phyloP scores from a whole-genome alignment of 1,139 yeast species.

The Candida dubliniensis region DNA sequence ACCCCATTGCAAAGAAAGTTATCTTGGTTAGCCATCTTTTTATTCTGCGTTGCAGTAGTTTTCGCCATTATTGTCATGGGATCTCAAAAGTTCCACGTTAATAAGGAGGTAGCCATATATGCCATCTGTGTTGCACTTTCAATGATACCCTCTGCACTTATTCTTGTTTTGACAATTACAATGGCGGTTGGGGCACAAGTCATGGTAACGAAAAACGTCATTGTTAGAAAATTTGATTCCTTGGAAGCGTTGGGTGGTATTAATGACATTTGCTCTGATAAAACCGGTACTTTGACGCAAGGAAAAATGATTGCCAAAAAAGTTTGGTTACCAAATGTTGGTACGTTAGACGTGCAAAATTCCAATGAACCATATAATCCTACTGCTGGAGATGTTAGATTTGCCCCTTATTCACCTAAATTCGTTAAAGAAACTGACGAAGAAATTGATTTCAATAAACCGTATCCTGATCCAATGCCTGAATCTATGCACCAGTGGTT shows the following conservation, averaged over 20 bases:
- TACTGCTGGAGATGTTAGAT: constrained; percentile 56
- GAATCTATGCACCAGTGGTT: constrained; percentile 49
- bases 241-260: constrained; percentile 80
- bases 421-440: constrained; percentile 37
- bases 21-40: constrained; percentile 66
- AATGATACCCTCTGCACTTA: constrained; percentile 81
- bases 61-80: constrained; percentile 83
- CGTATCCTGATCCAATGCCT: constrained; percentile 21
- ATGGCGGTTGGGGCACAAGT: constrained; percentile 86
- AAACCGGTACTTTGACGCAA: constrained; percentile 67
- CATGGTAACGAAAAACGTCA: constrained; percentile 70
- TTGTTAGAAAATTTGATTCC: constrained; percentile 76
- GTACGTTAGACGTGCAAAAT: constrained; percentile 60
- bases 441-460: constrained; percentile 31
- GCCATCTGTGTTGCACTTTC: constrained; percentile 85
- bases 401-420: constrained; percentile 42
- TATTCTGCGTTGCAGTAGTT: constrained; percentile 70
- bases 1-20: constrained; percentile 72
- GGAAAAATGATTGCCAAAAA: constrained; percentile 76
- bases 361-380: constrained; percentile 77
- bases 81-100: constrained; percentile 66
- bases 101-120: constrained; percentile 72
- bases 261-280: constrained; percentile 63
- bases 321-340: constrained; percentile 74
- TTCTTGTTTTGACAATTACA: constrained; percentile 81